Percentiles rank a stretch among this genome's conserved stretches.
phyloP scores from a whole-genome alignment of 169 alveolate genomes.

The Miamiensis avidus region DNA sequence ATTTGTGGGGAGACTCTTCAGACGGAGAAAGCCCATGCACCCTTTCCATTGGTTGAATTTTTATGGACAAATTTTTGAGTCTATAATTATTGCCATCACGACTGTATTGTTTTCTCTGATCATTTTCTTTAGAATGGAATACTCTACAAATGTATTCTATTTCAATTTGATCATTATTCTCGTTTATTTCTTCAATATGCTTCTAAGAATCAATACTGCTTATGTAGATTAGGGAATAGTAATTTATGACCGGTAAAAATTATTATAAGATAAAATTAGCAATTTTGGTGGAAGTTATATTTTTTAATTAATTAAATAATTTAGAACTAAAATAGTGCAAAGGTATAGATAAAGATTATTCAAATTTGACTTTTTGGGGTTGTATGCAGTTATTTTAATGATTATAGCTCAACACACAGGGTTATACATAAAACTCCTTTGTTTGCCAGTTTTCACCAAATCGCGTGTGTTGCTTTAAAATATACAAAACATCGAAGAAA shows the following conservation, averaged over 20 bases:
- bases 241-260: not conserved
- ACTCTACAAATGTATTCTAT: not conserved
- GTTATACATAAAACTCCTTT: not conserved
- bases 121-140: too few relatives aligned
- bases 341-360: not conserved
- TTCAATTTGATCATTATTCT: too few relatives aligned
- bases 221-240: not conserved
- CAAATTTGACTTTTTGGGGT: not conserved
- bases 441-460: not conserved
- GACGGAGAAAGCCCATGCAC: not conserved
- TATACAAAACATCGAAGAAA: not conserved
- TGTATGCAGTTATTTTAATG: not conserved
- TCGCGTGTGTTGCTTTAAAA: not conserved
- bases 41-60: not conserved
- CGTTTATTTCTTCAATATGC: too few relatives aligned
- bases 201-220: not conserved
- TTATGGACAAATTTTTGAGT: not conserved
- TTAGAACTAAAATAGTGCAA: not conserved
- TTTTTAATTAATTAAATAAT: too few relatives aligned
- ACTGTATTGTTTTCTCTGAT: not conserved
- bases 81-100: not conserved
- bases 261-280: not conserved
- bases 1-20: not conserved
- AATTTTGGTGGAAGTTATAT: not conserved
- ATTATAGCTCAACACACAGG: too few relatives aligned